Conservation (phyloP, 441 rosid genomes). For the Pelargonium australe region DNA sequence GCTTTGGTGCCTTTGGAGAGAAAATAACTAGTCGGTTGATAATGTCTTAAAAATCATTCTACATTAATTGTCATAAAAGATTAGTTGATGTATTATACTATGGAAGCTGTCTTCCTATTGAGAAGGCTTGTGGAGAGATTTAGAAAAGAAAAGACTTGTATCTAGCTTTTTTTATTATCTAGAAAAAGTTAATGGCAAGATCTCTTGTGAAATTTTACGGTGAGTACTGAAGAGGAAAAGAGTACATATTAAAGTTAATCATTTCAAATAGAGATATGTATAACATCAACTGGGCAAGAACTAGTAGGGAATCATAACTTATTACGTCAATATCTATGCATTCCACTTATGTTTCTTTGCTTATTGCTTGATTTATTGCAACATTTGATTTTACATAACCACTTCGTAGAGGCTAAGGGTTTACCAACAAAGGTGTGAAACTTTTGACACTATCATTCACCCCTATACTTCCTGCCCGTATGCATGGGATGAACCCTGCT, state of each 20-base stretch:
- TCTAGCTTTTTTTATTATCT: background rate
- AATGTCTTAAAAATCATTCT: background rate
- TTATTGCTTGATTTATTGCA: background rate
- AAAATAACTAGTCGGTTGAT: background rate
- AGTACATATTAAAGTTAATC: background rate
- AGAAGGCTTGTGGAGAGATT: background rate
- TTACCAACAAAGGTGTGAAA: conserved; percentile 89
- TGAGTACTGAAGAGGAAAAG: background rate
- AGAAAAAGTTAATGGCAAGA: background rate
- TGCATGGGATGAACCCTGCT: conserved; percentile 99
- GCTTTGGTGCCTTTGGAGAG: background rate
- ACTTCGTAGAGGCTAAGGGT: conserved; percentile 63
- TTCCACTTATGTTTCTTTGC: conserved; percentile 3
- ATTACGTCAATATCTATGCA: background rate
- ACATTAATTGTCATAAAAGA: background rate
- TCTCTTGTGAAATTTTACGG: background rate
- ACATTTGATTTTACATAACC: conserved; percentile 15
- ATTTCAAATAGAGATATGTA: background rate
- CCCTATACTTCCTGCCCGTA: conserved; percentile 80
- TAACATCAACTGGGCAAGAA: background rate
- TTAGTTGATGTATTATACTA: background rate
- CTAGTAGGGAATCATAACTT: background rate
- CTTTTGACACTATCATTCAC: conserved; percentile 69
- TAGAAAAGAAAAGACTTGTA: background rate
- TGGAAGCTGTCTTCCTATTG: background rate